Evolutionary conservation across 2,329 filamentous ascomycete genomes (phyloP), one percentile per base, ranked within the genome.

Genomic region (Juglanconis oblonga): DNA sequence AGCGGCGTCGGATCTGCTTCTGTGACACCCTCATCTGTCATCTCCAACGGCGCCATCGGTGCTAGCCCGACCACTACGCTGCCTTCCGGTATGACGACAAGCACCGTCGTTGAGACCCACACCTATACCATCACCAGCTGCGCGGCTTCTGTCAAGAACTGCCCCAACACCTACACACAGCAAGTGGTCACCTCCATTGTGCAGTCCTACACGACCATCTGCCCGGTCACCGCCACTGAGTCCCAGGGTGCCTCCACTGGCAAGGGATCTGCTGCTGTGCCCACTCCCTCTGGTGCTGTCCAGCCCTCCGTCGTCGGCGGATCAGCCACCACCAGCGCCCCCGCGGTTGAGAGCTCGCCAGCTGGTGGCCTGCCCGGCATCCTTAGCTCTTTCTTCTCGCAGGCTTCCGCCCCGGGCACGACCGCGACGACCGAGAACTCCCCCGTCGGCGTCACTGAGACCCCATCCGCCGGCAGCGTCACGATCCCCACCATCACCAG

Each of bases 101-200:
- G 65, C 54, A 70, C 68, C 11, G 38, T 67, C 59, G 52, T 56
- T 29, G 51, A 61, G 47, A 71, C 69, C 14, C 63, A 65, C 36
- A 65, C 61, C n/a, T 71, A 68, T 65, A 71, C 70, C 54, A 66
- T 71, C 63, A 71, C 70, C 13, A 66, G 64, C 57, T 71, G 70
- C 53, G 67, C 65, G 1, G 69, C 67, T 35, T 60, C 66, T 8
- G 69, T 71, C 31, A 61, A 65, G 64, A 70, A 71, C 66, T 71
- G 70, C 65, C 70, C 70, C 40, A 65, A 65, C 50, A 62, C 64
- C 48, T 64, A 67, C 55, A 69, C 68, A 50, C 66, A 65, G 49
- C 47, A 66, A 49, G 59, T 70, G n/a, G 65, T 70, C 56, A 70
- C 69, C 50, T 63, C 65, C 45, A 64, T 68, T 36, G 63, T 68